phyloP scores from a whole-genome alignment of 148 eudicot species.

The Simmondsia chinensis region DNA sequence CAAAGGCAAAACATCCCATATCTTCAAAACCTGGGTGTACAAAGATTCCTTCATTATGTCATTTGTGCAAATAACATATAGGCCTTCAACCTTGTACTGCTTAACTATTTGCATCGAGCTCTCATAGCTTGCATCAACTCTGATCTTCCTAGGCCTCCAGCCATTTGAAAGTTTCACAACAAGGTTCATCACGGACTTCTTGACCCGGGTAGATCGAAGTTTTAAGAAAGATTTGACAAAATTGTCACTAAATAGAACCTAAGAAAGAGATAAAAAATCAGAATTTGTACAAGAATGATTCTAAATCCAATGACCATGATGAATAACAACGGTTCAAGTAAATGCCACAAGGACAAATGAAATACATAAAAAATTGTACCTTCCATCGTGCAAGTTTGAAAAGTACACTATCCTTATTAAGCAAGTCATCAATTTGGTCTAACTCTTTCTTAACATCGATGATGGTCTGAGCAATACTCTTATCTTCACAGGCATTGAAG shows the following conservation, averaged over 20 bases:
- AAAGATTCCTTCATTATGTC: conserved; percentile 14
- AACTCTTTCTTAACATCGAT: conserved; percentile 27
- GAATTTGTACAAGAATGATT: too few relatives aligned
- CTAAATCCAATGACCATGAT: too few relatives aligned
- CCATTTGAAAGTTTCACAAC: conserved; percentile 28
- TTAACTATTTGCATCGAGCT: conserved; percentile 10
- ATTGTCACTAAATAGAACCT: conserved; percentile 30
- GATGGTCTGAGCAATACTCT: conserved; percentile 11
- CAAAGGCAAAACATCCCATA: conserved; percentile 38
- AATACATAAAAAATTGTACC: too few relatives aligned
- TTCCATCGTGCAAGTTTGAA: conserved; percentile 30
- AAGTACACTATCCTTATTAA: conserved; percentile 20
- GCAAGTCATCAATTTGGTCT: conserved; percentile 33
- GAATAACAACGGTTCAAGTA: too few relatives aligned
- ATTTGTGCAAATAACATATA: conserved; percentile 26
- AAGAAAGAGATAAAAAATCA: background rate
- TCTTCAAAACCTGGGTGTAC: conserved; percentile 24
- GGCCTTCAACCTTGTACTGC: conserved; percentile 17
- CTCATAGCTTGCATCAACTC: conserved; percentile 6
- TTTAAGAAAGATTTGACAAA: conserved; percentile 32
- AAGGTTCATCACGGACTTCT: conserved; percentile 23
- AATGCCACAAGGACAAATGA: too few relatives aligned
- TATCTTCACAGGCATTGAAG: conserved; percentile 32
- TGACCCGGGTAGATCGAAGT: conserved; percentile 8
- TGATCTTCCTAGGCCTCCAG: conserved; percentile 33